These are phyloP conservation scores for Geosmithia morbida DNA, from an alignment of 2,329 filamentous ascomycete genomes.

Conservation along the genomic window DNA sequence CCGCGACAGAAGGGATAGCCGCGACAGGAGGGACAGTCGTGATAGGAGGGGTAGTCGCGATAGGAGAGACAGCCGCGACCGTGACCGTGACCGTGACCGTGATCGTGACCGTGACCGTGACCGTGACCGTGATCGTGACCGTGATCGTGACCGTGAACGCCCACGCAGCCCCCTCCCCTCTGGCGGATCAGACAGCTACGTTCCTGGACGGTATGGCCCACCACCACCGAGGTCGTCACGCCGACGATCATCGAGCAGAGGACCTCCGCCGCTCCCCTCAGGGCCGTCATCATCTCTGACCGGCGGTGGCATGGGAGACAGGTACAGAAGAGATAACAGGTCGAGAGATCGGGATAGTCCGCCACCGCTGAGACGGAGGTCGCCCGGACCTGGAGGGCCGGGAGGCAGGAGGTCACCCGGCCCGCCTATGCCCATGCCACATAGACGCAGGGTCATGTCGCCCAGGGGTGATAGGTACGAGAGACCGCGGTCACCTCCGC, in stretches of 20 bases:
- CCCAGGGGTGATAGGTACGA: slow-evolving; percentile 13
- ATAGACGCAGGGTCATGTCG: slow-evolving; percentile 4
- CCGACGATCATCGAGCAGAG: slow-evolving; percentile 22
- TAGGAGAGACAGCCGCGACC: too few species aligned
- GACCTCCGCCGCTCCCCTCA: not conserved
- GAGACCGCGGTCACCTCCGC: slow-evolving; percentile 18
- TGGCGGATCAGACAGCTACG: slow-evolving; percentile 26
- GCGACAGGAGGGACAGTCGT: too few species aligned
- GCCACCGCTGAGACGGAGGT: slow-evolving; percentile 18
- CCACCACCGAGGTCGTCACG: slow-evolving; percentile 6
- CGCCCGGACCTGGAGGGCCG: slow-evolving; percentile 13
- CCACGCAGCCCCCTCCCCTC: slow-evolving; percentile 22
- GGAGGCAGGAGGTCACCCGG: slow-evolving; percentile 2
- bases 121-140: slow-evolving; percentile 3
- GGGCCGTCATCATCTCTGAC: not conserved
- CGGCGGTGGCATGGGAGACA: slow-evolving; percentile 11
- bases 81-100: slow-evolving; percentile 2
- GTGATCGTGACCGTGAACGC: slow-evolving; percentile 12
- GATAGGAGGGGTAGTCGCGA: not conserved
- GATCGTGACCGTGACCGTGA: slow-evolving; percentile 2
- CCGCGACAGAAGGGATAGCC: too few species aligned
- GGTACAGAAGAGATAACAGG: slow-evolving; percentile 25
- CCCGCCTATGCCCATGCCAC: not conserved
- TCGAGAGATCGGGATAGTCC: slow-evolving; percentile 24
- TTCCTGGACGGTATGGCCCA: slow-evolving; percentile 26